Conservation (phyloP, 2,329 filamentous ascomycete genomes). For the Verticillium nonalfalfae region DNA sequence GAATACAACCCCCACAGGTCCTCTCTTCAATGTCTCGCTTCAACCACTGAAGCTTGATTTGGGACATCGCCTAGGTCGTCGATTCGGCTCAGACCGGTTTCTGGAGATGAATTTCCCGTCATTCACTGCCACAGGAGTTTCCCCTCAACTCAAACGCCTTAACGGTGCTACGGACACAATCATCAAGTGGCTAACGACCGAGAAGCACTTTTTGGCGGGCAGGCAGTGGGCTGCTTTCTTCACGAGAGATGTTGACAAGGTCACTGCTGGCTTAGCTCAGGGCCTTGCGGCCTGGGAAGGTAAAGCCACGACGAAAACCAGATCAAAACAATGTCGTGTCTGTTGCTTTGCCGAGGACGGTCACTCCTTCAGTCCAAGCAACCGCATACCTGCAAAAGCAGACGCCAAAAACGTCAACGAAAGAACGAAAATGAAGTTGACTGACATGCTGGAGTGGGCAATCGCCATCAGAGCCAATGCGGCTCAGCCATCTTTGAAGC, state of each 20-base stretch:
- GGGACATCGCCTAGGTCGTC: slow-evolving; percentile 44
- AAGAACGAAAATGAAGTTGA: slow-evolving; percentile 28
- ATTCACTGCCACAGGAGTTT: slow-evolving; percentile 20
- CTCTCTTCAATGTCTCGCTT: slow-evolving; percentile 39
- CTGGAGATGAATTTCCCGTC: slow-evolving; percentile 48
- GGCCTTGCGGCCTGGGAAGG: background rate
- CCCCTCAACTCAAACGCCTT: slow-evolving; percentile 21
- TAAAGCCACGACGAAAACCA: slow-evolving; percentile 10
- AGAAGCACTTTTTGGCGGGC: slow-evolving; percentile 35
- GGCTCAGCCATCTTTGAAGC: slow-evolving; percentile 42
- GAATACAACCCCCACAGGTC: slow-evolving; percentile 24
- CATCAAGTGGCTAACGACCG: slow-evolving; percentile 31
- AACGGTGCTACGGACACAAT: slow-evolving; percentile 23
- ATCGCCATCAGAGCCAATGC: slow-evolving; percentile 38
- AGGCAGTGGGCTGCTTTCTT: slow-evolving; percentile 43
- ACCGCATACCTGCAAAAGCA: slow-evolving; percentile 14
- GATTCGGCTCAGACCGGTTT: slow-evolving; percentile 53
- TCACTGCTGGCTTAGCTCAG: slow-evolving; percentile 18
- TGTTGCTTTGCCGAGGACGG: slow-evolving; percentile 52
- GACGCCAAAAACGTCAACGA: slow-evolving; percentile 12
- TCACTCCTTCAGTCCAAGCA: slow-evolving; percentile 24
- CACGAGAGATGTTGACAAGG: slow-evolving; percentile 30
- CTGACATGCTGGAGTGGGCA: slow-evolving; percentile 45
- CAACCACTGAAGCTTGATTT: slow-evolving; percentile 40
- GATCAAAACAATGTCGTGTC: slow-evolving; percentile 28